A percentile compares a stretch with the other conserved stretches of the same genome.
Conservation (phyloP, 345 rosid species). For the Euphorbia pulcherrima region DNA sequence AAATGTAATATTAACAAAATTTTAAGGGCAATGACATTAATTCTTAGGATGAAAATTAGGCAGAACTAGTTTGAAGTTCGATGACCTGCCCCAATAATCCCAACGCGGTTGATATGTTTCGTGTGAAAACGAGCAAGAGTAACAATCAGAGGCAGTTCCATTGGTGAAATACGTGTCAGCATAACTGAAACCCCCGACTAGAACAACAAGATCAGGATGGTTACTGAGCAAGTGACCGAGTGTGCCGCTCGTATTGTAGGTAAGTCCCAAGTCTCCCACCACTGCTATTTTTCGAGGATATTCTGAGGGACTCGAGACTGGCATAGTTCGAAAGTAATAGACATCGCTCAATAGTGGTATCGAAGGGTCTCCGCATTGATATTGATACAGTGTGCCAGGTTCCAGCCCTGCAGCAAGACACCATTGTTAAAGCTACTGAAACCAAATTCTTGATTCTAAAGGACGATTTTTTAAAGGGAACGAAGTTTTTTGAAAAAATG, state of each 20-base stretch:
- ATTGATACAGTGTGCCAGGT: slow-evolving; percentile 53
- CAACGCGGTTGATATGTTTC: slow-evolving; percentile 93
- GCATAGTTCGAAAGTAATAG: slow-evolving; percentile 68
- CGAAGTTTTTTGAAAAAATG: background rate
- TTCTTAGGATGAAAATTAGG: background rate
- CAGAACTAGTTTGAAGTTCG: slow-evolving; percentile 6
- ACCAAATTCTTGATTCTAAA: background rate
- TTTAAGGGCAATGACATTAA: background rate
- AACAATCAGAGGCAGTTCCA: slow-evolving; percentile 50
- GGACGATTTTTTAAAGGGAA: background rate
- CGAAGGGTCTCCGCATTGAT: slow-evolving; percentile 74
- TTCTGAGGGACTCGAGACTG: slow-evolving; percentile 38
- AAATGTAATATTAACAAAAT: background rate
- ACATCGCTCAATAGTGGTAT: slow-evolving; percentile 50
- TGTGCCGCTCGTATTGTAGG: slow-evolving; percentile 64
- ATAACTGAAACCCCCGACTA: slow-evolving; percentile 76
- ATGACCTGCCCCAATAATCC: slow-evolving; percentile 98
- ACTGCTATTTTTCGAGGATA: slow-evolving; percentile 70
- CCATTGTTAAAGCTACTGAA: background rate
- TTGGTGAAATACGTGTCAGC: slow-evolving; percentile 69
- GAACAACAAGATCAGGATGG: slow-evolving; percentile 79
- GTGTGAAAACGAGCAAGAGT: slow-evolving; percentile 46
- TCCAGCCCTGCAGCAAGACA: slow-evolving; percentile 51
- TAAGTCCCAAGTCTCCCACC: slow-evolving; percentile 86
- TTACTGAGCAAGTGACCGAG: slow-evolving; percentile 55